Percentiles rank a stretch among this genome's conserved stretches.
Conservation (phyloP, 148 eudicot genomes). For the Vaccinium darrowii region DNA sequence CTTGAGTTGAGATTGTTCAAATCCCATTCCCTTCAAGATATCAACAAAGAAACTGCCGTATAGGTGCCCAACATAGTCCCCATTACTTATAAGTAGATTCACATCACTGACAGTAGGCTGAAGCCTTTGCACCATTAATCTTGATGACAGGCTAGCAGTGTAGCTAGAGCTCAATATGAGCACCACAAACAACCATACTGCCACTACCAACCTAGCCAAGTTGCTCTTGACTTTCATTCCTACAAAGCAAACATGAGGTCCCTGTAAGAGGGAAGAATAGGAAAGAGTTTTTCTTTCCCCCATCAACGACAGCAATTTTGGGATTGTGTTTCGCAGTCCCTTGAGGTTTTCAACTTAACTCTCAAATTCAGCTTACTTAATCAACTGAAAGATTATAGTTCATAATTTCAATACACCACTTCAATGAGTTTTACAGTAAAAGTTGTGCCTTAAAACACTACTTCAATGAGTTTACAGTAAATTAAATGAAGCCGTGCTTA, state of each 20-base stretch:
- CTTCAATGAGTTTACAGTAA: too few species aligned
- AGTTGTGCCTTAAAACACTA: too few species aligned
- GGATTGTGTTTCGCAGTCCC: too few species aligned
- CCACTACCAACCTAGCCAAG: slow-evolving; percentile 11
- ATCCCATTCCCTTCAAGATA: slow-evolving; percentile 14
- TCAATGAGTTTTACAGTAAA: too few species aligned
- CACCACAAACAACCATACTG: slow-evolving; percentile 15
- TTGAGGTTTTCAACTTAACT: too few species aligned
- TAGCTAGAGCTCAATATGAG: slow-evolving; percentile 24
- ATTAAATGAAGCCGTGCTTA: too few species aligned
- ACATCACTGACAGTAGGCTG: slow-evolving; percentile 22
- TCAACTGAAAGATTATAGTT: too few species aligned
- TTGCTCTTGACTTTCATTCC: slow-evolving; percentile 22
- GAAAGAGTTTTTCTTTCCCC: too few species aligned
- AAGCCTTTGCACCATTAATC: slow-evolving; percentile 24
- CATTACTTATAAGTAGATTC: slow-evolving; percentile 18
- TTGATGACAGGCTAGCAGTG: slow-evolving; percentile 28
- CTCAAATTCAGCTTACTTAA: too few species aligned
- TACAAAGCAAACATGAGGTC: background rate
- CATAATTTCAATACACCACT: too few species aligned
- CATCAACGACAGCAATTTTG: too few species aligned
- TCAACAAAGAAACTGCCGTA: slow-evolving; percentile 20
- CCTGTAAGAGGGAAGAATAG: too few species aligned
- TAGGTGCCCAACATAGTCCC: slow-evolving; percentile 26
- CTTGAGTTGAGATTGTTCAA: slow-evolving; percentile 9